Percentiles rank a stretch among this genome's conserved stretches.
Conservation (phyloP, 2,329 filamentous ascomycete genomes). For the Colletotrichum lupini region DNA sequence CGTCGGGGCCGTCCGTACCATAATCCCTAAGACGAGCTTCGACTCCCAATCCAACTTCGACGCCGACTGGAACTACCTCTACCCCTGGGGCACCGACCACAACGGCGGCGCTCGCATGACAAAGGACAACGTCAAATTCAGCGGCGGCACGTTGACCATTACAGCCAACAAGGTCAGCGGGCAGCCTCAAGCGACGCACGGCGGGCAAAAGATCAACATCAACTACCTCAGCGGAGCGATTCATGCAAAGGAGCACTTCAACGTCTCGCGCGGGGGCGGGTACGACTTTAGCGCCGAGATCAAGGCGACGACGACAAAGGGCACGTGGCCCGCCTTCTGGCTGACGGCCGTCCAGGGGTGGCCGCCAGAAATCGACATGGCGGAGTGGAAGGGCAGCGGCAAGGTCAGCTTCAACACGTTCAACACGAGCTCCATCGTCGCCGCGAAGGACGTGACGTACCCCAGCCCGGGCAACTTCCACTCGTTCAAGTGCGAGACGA, state of each 20-base stretch:
- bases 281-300: slow-evolving; percentile 56
- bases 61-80: slow-evolving; percentile 61
- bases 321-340: slow-evolving; percentile 71
- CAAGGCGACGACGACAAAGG: slow-evolving; percentile 50
- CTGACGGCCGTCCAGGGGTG: slow-evolving; percentile 64
- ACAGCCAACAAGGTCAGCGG: slow-evolving; percentile 57
- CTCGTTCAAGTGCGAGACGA: slow-evolving; percentile 60
- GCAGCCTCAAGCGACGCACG: slow-evolving; percentile 50
- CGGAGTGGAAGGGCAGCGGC: slow-evolving; percentile 70
- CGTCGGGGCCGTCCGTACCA: slow-evolving; percentile 6
- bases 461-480: slow-evolving; percentile 58
- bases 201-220: slow-evolving; percentile 55
- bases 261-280: slow-evolving; percentile 49
- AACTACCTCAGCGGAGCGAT: slow-evolving; percentile 63
- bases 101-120: slow-evolving; percentile 68
- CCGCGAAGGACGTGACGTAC: slow-evolving; percentile 60
- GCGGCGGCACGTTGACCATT: slow-evolving; percentile 54
- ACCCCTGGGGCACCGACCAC: slow-evolving; percentile 66
- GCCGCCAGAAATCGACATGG: slow-evolving; percentile 70
- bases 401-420: slow-evolving; percentile 68
- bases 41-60: slow-evolving; percentile 45
- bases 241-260: slow-evolving; percentile 52
- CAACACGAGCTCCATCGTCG: slow-evolving; percentile 58
- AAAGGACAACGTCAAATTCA: slow-evolving; percentile 55
- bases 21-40: slow-evolving; percentile 33